phyloP scores from a whole-genome alignment of 306 rosid genomes.

The Ceratonia siliqua region DNA sequence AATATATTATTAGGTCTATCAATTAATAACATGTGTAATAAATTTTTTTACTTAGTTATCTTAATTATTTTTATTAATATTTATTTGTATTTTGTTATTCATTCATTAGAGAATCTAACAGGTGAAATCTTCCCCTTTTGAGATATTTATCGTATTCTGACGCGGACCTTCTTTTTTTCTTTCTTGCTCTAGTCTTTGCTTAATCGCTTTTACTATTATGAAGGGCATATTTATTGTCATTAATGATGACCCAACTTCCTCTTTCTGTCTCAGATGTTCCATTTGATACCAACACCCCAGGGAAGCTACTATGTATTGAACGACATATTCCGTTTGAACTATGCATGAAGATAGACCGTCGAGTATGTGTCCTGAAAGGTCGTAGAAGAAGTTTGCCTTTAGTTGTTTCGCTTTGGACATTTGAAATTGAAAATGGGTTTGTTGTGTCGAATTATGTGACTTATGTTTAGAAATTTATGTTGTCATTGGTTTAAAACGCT shows the following conservation, averaged over 20 bases:
- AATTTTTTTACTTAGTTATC: no score
- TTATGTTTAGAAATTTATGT: constrained; percentile 36
- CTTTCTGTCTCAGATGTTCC: constrained; percentile 80
- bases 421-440: constrained; percentile 42
- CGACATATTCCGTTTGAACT: constrained; percentile 93
- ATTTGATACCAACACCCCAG: constrained; percentile 89
- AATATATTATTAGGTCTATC: no score
- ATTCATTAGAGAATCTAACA: no score
- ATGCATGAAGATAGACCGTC: constrained; percentile 58
- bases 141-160: constrained; percentile 19
- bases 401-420: constrained; percentile 41
- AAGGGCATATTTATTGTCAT: no score
- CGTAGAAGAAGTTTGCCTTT: constrained; percentile 31
- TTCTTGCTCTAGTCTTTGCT: not conserved
- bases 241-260: not conserved
- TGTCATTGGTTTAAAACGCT: constrained; percentile 50
- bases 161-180: not conserved
- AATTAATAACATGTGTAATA: no score
- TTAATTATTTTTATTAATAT: no score
- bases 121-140: no score
- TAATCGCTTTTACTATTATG: not conserved
- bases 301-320: constrained; percentile 88
- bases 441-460: constrained; percentile 39
- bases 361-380: constrained; percentile 31
- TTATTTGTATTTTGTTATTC: no score